These are phyloP conservation scores for Brasenia schreberi DNA, from an alignment of 164 flowering plant genomes.

Conservation along the genomic window DNA sequence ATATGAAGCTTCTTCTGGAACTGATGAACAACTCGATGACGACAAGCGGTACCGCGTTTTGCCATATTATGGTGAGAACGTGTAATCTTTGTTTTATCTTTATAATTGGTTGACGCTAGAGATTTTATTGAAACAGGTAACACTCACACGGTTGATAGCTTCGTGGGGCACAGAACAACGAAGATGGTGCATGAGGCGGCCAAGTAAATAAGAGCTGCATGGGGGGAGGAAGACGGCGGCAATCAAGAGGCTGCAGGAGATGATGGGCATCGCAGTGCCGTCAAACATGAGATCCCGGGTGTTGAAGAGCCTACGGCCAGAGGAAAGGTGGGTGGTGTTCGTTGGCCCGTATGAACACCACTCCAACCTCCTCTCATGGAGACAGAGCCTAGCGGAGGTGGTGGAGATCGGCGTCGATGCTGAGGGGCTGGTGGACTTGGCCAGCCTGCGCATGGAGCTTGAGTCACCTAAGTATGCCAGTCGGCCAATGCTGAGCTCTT, in stretches of 20 bases:
- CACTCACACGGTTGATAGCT: slow-evolving; percentile 16
- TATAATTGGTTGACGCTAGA: no score
- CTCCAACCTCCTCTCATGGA: slow-evolving; percentile 28
- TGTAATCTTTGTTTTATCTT: neutral
- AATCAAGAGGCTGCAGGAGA: slow-evolving; percentile 19
- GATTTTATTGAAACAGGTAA: slow-evolving; percentile 3
- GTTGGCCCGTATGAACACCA: slow-evolving; percentile 34
- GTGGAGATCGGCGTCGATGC: slow-evolving; percentile 24
- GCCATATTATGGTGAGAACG: slow-evolving; percentile 8
- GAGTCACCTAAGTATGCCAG: slow-evolving; percentile 16
- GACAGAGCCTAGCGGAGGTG: slow-evolving; percentile 17
- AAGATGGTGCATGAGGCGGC: slow-evolving; percentile 16
- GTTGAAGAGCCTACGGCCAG: neutral
- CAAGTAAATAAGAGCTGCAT: slow-evolving; percentile 15
- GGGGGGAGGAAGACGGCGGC: slow-evolving; percentile 19
- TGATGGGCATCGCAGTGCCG: slow-evolving; percentile 17
- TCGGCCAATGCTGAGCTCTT: slow-evolving; percentile 65
- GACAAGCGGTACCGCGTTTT: neutral
- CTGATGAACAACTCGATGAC: neutral
- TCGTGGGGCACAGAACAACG: slow-evolving; percentile 13
- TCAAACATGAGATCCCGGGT: slow-evolving; percentile 12
- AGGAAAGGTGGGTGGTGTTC: slow-evolving; percentile 23
- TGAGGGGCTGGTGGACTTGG: slow-evolving; percentile 43
- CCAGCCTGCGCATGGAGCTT: slow-evolving; percentile 24
- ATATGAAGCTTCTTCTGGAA: neutral